phyloP scores from a whole-genome alignment of 116 monocot species.

The Posidonia oceanica region DNA sequence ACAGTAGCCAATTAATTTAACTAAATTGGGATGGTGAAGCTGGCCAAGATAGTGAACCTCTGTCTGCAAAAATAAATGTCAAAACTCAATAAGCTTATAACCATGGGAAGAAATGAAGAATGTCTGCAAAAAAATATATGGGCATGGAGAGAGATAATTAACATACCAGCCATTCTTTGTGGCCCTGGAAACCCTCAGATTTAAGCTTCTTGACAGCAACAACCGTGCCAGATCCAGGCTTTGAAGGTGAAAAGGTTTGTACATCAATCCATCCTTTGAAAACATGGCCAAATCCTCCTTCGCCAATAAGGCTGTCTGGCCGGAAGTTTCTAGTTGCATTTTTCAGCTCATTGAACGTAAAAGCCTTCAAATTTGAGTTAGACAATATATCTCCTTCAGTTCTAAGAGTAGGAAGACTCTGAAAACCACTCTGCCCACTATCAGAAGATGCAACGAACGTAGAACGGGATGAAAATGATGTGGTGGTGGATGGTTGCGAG shows the following conservation, averaged over 20 bases:
- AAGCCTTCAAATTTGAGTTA: slow-evolving; percentile 27
- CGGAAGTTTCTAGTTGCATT: slow-evolving; percentile 47
- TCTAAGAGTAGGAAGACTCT: slow-evolving; percentile 16
- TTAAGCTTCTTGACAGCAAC: slow-evolving; percentile 49
- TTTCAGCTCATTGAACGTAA: slow-evolving; percentile 38
- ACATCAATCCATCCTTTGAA: slow-evolving; percentile 56
- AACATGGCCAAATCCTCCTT: slow-evolving; percentile 49
- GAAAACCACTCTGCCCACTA: not conserved
- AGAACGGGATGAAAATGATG: slow-evolving; percentile 10
- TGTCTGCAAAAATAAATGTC: slow-evolving; percentile 20
- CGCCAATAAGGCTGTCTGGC: slow-evolving; percentile 37
- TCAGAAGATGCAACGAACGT: slow-evolving; percentile 1
- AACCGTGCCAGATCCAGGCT: slow-evolving; percentile 29
- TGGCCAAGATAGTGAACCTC: slow-evolving; percentile 47
- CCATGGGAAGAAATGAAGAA: not conserved
- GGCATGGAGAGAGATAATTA: not conserved
- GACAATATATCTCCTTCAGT: slow-evolving; percentile 20
- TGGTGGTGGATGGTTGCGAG: slow-evolving; percentile 26
- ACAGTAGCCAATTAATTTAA: slow-evolving; percentile 47
- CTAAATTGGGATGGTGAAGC: slow-evolving; percentile 45
- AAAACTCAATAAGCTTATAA: not conserved
- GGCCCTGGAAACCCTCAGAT: slow-evolving; percentile 44
- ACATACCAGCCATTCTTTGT: slow-evolving; percentile 48
- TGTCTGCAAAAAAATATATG: not conserved
- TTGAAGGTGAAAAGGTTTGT: slow-evolving; percentile 22